Evolutionary conservation across 2,329 filamentous ascomycete genomes (phyloP).

Genomic region (Drechslerella dactyloides): DNA sequence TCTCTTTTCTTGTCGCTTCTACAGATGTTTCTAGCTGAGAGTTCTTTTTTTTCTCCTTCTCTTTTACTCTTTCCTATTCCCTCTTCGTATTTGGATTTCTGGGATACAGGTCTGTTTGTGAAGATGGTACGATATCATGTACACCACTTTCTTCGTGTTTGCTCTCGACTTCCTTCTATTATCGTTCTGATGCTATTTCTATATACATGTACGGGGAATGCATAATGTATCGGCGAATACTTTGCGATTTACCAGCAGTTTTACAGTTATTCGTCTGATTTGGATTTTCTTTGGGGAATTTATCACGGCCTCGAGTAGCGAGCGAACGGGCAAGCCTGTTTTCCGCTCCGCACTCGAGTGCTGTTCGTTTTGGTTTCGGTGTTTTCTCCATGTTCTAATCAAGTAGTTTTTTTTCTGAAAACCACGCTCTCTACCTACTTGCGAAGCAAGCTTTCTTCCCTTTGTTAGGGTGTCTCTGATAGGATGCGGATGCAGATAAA

Average conservation of each 20-base stretch:
- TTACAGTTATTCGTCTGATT: constrained; percentile 8
- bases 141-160: constrained; percentile 38
- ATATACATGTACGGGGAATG: constrained; percentile 51
- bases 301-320: constrained; percentile 35
- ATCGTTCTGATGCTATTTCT: too few species aligned
- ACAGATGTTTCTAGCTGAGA: constrained; percentile 27
- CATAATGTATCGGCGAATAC: constrained; percentile 53
- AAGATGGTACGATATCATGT: constrained; percentile 50
- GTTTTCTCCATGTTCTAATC: too few species aligned
- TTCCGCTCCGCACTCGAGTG: constrained; percentile 50
- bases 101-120: constrained; percentile 51
- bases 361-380: constrained; percentile 36
- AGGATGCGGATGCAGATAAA: too few species aligned
- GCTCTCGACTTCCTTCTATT: constrained; percentile 6
- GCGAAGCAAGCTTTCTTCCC: too few species aligned
- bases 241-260: constrained; percentile 54
- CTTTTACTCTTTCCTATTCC: constrained; percentile 39
- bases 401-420: too few species aligned
- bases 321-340: constrained; percentile 54
- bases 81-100: constrained; percentile 52
- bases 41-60: constrained; percentile 22
- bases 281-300: constrained; percentile 40
- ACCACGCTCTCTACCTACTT: too few species aligned
- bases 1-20: constrained; percentile 43
- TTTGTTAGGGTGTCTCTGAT: too few species aligned